Evolutionary conservation across 2,329 filamentous ascomycete species (phyloP), one percentile per base, ranked within the genome.

Genomic region (Penicillium frequentans): DNA sequence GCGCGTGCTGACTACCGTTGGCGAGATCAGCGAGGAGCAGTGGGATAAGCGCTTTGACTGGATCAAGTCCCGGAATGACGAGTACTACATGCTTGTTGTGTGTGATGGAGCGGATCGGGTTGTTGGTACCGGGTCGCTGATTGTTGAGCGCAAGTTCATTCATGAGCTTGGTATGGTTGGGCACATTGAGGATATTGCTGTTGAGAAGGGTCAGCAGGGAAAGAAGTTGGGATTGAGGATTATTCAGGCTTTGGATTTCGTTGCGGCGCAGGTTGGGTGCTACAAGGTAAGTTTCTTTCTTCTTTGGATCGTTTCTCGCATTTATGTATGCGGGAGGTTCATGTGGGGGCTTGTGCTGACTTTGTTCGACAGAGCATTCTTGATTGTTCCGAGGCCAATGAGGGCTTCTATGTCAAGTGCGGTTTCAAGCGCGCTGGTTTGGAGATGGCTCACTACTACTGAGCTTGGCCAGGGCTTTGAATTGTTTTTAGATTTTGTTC

Each of bases 341-440:
- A 7, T 3, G 24, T 24, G 3, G 23, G 23, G 23, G 6, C 0
- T 29, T 16, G 46, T 39, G 56, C 52, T 54, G 42, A 54, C 33
- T 16, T 33, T 3, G 19, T 37, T 24, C 21, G 58, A 48, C 60
- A 95, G 88, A 92, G 87, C 64, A 98, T 99, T 66, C 84, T 98
- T 63, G 93, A 98, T 77, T 99, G 95, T 81, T 96, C 90, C 64
- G 93, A 97, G 77, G 86, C 89, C 67, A 99, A 98, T 74, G 92
- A 96, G 76, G 93, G 93, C 23, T 98, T 99, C 81, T 99, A 99
- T 75, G 84, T 96, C 75, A 98, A 98, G 83, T 98, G 95, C 77
- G 93, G 93, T 57, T 98, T 96, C 77, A 89, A 91, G 77, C 83
- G 91, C 60, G 93, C 92, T 27, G 95, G 95, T 16, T 79, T 97